A percentile compares a stretch with the other conserved stretches of the same genome.
Conservation (phyloP, 2,329 filamentous ascomycete genomes). For the Penicillium sp. region DNA sequence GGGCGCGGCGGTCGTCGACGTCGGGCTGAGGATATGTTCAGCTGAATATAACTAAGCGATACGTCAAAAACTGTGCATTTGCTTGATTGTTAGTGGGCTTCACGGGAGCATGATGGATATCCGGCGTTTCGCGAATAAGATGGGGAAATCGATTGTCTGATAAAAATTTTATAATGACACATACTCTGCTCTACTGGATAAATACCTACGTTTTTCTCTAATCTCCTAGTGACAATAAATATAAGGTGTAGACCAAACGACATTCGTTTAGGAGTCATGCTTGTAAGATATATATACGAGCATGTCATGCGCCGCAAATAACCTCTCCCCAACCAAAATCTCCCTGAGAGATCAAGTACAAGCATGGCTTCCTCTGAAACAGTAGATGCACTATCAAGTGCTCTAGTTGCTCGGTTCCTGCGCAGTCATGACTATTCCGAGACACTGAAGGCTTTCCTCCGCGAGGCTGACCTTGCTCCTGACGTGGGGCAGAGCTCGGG, state of each 20-base stretch:
- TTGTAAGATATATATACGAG: not conserved
- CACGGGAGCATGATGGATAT: slow-evolving; percentile 14
- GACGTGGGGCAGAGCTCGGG: slow-evolving; percentile 46
- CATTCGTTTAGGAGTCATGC: not conserved
- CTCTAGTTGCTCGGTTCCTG: slow-evolving; percentile 45
- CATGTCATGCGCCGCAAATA: not conserved
- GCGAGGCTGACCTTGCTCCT: slow-evolving; percentile 53
- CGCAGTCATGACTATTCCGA: slow-evolving; percentile 46
- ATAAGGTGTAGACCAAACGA: not conserved
- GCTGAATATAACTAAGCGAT: slow-evolving; percentile 41
- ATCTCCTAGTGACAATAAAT: not conserved
- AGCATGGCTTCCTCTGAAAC: slow-evolving; percentile 17
- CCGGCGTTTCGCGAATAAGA: slow-evolving; percentile 16
- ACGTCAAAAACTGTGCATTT: not conserved
- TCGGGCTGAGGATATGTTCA: slow-evolving; percentile 71
- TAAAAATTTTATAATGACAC: slow-evolving; percentile 11
- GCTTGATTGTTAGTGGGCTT: slow-evolving; percentile 1
- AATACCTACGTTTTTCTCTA: not conserved
- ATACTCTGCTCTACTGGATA: slow-evolving; percentile 11
- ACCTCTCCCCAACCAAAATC: not conserved
- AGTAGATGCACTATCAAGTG: slow-evolving; percentile 29
- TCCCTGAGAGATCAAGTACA: not conserved
- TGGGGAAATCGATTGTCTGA: slow-evolving; percentile 8
- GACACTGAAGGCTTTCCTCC: slow-evolving; percentile 58
- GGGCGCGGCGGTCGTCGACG: slow-evolving; percentile 60